A percentile compares a stretch with the other conserved stretches of the same genome.
phyloP scores from a whole-genome alignment of 805 yeast genomes.

The Candida montana region DNA sequence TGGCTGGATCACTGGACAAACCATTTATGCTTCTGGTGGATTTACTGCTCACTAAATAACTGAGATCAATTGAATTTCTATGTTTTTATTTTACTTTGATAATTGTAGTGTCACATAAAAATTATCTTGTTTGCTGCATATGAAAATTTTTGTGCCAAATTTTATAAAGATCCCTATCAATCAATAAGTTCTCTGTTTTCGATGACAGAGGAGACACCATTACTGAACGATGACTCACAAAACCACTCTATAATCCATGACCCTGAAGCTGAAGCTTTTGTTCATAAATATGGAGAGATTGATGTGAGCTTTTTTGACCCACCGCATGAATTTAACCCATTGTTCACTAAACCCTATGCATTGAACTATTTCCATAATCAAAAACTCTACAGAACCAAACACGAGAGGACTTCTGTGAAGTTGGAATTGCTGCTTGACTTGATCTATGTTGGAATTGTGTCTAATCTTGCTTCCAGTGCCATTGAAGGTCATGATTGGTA shows the following conservation, averaged over 20 bases:
- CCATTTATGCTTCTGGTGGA: slow-evolving; percentile 59
- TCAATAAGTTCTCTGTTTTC: too few species aligned
- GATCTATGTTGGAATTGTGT: slow-evolving; percentile 58
- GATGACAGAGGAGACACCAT: neutral
- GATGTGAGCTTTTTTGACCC: slow-evolving; percentile 40
- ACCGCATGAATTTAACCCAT: slow-evolving; percentile 26
- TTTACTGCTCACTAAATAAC: slow-evolving; percentile 49
- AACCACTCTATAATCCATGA: slow-evolving; percentile 21
- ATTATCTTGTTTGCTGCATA: too few species aligned
- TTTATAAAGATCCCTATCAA: too few species aligned
- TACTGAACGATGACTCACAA: neutral
- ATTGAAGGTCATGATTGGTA: slow-evolving; percentile 44
- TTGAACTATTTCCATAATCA: slow-evolving; percentile 58
- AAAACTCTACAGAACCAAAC: slow-evolving; percentile 46
- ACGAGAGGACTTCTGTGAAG: slow-evolving; percentile 46
- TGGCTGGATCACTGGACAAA: slow-evolving; percentile 67
- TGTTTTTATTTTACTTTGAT: neutral
- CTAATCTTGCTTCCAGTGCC: slow-evolving; percentile 51
- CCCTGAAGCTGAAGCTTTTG: slow-evolving; percentile 32
- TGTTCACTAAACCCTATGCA: slow-evolving; percentile 50
- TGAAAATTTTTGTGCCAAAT: too few species aligned
- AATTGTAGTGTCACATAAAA: too few species aligned
- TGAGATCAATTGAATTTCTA: neutral
- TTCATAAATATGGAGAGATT: slow-evolving; percentile 45
- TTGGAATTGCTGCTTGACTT: slow-evolving; percentile 59